phyloP scores from a whole-genome alignment of 768 basidiomycete genomes.

The Plicaturopsis crispa region DNA sequence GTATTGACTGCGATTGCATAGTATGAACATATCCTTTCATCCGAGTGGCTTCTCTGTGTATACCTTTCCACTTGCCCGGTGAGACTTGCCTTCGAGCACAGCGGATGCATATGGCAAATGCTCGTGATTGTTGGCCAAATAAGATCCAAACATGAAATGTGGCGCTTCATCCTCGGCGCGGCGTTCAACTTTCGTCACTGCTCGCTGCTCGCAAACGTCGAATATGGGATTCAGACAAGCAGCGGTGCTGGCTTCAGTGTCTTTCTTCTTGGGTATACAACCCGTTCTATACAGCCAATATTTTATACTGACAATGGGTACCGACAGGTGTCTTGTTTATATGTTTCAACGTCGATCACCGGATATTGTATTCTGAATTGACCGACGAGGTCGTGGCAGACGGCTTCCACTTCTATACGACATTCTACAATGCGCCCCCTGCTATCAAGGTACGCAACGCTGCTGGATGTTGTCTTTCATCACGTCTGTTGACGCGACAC shows the following conservation, averaged over 20 bases:
- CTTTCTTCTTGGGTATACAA: constrained; percentile 79
- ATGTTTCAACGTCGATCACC: constrained; percentile 83
- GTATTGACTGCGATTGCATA: too few relatives aligned
- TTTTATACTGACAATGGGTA: too few relatives aligned
- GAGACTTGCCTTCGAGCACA: too few relatives aligned
- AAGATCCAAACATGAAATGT: too few relatives aligned
- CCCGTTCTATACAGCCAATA: constrained; percentile 10
- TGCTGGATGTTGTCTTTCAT: constrained; percentile 1
- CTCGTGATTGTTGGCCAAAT: too few relatives aligned
- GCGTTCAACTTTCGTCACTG: too few relatives aligned
- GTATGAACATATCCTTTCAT: too few relatives aligned
- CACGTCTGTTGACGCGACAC: constrained; percentile 2
- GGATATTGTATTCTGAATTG: constrained; percentile 64
- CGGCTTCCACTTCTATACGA: constrained; percentile 85
- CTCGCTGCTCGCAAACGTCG: too few relatives aligned
- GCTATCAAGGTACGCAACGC: constrained; percentile 73
- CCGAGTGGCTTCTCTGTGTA: too few relatives aligned
- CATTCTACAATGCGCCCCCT: constrained; percentile 88
- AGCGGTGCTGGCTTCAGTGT: constrained; percentile 79
- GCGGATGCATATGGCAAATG: too few relatives aligned
- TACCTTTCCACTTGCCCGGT: too few relatives aligned
- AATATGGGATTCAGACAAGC: constrained; percentile 91
- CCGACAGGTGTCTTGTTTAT: constrained; percentile 78
- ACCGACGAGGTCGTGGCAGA: constrained; percentile 62
- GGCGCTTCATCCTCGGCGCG: too few relatives aligned